Base-by-base conservation (phyloP, 2,329 filamentous ascomycete genomes). In the Fonsecaea pedrosoi region DNA sequence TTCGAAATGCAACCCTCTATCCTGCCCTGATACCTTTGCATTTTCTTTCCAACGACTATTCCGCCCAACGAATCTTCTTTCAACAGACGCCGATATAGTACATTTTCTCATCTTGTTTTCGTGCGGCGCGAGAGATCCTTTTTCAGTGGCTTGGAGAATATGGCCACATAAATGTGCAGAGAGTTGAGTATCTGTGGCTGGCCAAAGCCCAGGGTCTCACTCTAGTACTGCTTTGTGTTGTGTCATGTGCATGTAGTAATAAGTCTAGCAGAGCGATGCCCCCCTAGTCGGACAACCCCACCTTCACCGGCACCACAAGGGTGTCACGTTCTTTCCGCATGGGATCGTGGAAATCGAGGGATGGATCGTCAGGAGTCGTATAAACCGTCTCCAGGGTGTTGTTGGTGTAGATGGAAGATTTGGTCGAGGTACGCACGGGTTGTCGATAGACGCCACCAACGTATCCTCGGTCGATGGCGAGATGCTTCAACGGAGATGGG, bases 401-500 rank as follows among this genome's bases (percentile, higher is more conserved):
- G 60, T 67, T 70, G n/a, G 70, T 73, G 65, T 73, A 73, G 21
- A 70, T 62, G 1, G 69, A 71, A 12, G 69, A 68, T 54, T 69
- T 70, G 1, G 69, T 70, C 30, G 70, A 71, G 2, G 38, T 64
- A 9, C 38, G 37, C 6, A 68, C 54, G 13, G 64, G 70, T 57
- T 67, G 70, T 65, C 70, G 54, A 53, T 70, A 74, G 6, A 71
- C 69, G 12, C 72, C 72, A 15, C 70, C 71, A 25, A 74, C 69
- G 45, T 71, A 73, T 6, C 71, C 71, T 53, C 71, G 60, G 34
- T 73, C 67, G 35, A 72, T 59, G 13, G 72, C 72, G 3, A 73
- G 54, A 6, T 70, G 58, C 60, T 74, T 74, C 25, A 74, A 66
- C 2, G 62, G 42, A 5, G 68, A 61, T 13, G 69, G 65, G 55